Evolutionary conservation across 306 rosid genomes (phyloP).

Genomic region (Datisca glomerata): DNA sequence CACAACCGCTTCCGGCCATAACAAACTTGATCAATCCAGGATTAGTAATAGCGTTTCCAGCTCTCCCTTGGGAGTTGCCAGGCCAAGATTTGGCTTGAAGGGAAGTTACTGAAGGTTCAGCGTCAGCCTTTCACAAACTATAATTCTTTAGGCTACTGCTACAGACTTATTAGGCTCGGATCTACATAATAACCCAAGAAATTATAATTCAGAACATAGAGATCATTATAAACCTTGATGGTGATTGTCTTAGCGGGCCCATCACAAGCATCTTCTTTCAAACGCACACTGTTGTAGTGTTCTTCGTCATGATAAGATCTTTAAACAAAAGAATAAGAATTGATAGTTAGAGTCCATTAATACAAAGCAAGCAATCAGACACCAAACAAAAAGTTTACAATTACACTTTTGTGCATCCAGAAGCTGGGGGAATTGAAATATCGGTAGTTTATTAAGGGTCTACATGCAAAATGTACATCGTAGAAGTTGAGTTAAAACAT

Average conservation of each 20-base stretch:
- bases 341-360: too few relatives aligned
- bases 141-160: conserved; percentile 32
- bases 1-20: conserved; percentile 66
- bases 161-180: conserved; percentile 2
- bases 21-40: conserved; percentile 46
- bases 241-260: conserved; percentile 63
- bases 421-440: too few relatives aligned
- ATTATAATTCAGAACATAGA: not conserved
- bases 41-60: conserved; percentile 23
- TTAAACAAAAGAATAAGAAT: too few relatives aligned
- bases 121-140: conserved; percentile 73
- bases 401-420: too few relatives aligned
- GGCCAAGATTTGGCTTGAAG: conserved; percentile 30
- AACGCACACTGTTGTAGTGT: conserved; percentile 73
- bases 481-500: too few relatives aligned
- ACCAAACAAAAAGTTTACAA: too few relatives aligned
- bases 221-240: conserved; percentile 42
- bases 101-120: conserved; percentile 51
- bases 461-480: too few relatives aligned
- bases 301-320: conserved; percentile 81
- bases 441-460: too few relatives aligned
- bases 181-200: not conserved
- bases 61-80: conserved; percentile 17
- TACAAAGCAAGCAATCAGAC: too few relatives aligned
- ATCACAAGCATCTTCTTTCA: conserved; percentile 57